Percentiles rank a stretch among this genome's conserved stretches.
Conservation (phyloP, 2,329 filamentous ascomycete genomes). For the Xylariaceae sp. region DNA sequence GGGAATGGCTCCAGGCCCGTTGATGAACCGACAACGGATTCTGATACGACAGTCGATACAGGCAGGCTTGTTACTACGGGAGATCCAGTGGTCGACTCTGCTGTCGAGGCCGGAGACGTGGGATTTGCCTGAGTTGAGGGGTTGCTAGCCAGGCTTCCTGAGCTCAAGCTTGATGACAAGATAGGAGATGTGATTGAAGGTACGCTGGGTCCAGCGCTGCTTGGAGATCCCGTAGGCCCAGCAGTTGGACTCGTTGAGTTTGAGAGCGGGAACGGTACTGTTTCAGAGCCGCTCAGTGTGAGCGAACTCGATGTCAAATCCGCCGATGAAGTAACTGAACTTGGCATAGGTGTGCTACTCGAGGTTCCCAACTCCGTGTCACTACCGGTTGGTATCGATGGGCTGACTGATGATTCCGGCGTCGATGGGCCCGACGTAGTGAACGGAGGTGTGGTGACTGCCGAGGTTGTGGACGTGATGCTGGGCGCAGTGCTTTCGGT, state of each 20-base stretch:
- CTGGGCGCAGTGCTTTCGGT: slow-evolving; percentile 4
- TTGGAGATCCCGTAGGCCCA: slow-evolving; percentile 12
- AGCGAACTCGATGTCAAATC: background rate
- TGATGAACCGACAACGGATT: slow-evolving; percentile 9
- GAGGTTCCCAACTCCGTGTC: background rate
- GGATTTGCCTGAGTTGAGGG: slow-evolving; percentile 3
- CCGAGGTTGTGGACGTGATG: background rate
- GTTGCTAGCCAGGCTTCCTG: slow-evolving; percentile 6
- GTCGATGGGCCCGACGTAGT: background rate
- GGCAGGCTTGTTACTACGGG: background rate
- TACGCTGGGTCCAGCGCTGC: background rate
- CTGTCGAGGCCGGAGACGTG: slow-evolving; percentile 5
- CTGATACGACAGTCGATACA: slow-evolving; percentile 5
- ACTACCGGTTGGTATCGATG: background rate
- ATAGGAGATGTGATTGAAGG: background rate
- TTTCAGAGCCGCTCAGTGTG: slow-evolving; percentile 12
- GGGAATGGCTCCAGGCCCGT: slow-evolving; percentile 18
- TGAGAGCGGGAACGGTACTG: slow-evolving; percentile 17
- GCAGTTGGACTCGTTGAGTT: slow-evolving; percentile 15
- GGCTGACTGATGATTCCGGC: background rate
- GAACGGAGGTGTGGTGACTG: background rate
- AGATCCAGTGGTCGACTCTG: background rate
- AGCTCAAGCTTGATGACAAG: slow-evolving; percentile 3
- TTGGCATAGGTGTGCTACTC: slow-evolving; percentile 3
- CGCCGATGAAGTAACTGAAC: background rate